Evolutionary conservation across 768 basidiomycete species (phyloP).

Genomic region (Nidularia pulvinata): DNA sequence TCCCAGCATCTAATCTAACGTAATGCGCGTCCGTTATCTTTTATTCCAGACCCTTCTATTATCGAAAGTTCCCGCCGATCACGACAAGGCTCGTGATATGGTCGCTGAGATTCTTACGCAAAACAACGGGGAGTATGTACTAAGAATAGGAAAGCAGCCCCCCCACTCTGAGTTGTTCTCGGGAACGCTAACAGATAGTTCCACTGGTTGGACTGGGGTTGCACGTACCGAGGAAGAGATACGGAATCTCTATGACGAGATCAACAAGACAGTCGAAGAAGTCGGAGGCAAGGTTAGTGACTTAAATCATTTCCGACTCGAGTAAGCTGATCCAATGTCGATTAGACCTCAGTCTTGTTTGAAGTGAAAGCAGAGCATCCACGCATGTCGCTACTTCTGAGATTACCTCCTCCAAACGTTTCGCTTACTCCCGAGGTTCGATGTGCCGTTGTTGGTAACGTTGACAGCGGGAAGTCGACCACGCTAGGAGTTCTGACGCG

Average conservation of each 20-base stretch:
- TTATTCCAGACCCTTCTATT: slow-evolving; percentile 39
- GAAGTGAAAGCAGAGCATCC: slow-evolving; percentile 44
- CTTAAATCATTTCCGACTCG: background rate
- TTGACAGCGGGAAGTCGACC: slow-evolving; percentile 93
- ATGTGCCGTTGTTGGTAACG: slow-evolving; percentile 95
- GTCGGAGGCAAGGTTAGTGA: slow-evolving; percentile 72
- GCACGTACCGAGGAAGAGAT: slow-evolving; percentile 52
- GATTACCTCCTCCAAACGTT: slow-evolving; percentile 76
- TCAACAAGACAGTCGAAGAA: slow-evolving; percentile 63
- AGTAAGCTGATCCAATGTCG: background rate
- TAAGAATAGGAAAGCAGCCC: slow-evolving; percentile 73
- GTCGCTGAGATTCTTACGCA: slow-evolving; percentile 69
- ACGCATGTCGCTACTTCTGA: slow-evolving; percentile 60
- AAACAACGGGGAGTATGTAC: slow-evolving; percentile 70
- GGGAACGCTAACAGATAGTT: slow-evolving; percentile 46
- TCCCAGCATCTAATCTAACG: background rate
- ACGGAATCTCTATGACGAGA: slow-evolving; percentile 35
- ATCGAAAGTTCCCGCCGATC: slow-evolving; percentile 35
- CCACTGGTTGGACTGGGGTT: slow-evolving; percentile 55
- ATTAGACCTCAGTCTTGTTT: slow-evolving; percentile 58
- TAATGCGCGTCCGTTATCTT: slow-evolving; percentile 4
- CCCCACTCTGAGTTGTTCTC: slow-evolving; percentile 54
- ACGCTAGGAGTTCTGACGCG: slow-evolving; percentile 95
- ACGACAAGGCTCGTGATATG: slow-evolving; percentile 60
- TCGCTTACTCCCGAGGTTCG: slow-evolving; percentile 89